phyloP scores from a whole-genome alignment of 352 stramenopile genomes.

The Globisporangium carolinianum region DNA sequence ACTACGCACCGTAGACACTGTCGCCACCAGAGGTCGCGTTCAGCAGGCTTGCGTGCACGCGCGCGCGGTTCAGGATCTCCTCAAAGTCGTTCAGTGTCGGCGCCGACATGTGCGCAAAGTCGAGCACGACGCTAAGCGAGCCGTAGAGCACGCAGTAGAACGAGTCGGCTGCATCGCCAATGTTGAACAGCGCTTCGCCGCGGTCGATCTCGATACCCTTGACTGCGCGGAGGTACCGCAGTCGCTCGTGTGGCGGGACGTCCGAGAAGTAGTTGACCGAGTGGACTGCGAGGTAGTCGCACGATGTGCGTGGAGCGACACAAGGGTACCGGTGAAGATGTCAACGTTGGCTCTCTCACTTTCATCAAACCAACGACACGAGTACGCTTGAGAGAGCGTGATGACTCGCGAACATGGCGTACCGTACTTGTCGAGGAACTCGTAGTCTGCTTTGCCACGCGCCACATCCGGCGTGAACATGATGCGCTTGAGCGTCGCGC shows the following conservation, averaged over 20 bases:
- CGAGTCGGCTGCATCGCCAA: conserved; percentile 58
- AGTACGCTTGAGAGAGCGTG: no score
- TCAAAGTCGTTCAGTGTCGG: conserved; percentile 68
- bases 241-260: conserved; percentile 36
- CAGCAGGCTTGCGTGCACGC: conserved; percentile 59
- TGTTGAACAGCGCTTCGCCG: conserved; percentile 59
- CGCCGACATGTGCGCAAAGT: conserved; percentile 57
- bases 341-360: no score
- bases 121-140: conserved; percentile 63
- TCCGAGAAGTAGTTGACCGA: conserved; percentile 61
- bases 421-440: conserved; percentile 66
- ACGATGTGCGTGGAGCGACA: not conserved
- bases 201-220: conserved; percentile 60
- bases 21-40: conserved; percentile 30
- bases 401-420: not conserved
- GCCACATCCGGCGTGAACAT: conserved; percentile 34
- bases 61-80: conserved; percentile 61
- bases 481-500: conserved; percentile 29
- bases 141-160: conserved; percentile 79
- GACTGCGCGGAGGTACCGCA: conserved; percentile 53
- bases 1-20: not conserved
- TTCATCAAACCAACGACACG: no score
- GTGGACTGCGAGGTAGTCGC: conserved; percentile 26
- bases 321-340: no score
- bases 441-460: conserved; percentile 48